Base-by-base conservation (phyloP, 805 yeast genomes). In the Metschnikowia noctiluminum region DNA sequence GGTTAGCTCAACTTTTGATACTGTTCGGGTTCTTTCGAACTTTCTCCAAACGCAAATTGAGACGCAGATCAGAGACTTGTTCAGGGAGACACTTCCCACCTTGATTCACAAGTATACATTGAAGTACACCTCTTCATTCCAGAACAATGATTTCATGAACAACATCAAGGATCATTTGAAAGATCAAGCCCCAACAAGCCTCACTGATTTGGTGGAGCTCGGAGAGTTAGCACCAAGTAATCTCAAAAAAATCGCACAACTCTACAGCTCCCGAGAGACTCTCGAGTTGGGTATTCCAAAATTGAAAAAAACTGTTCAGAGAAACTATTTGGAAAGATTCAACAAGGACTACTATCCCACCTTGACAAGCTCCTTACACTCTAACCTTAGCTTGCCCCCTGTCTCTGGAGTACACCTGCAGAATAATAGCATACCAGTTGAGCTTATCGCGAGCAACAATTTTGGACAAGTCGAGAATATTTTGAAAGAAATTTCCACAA, bases 1-100 rank as follows among this genome's bases (percentile, higher is more conserved):
- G 57, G 95, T 89, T 12, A 81, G 84, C 53, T 87, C 95, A 6
- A 85, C 96, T n/a, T 89, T 89, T 65, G 96, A 89, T 67, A 80
- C 83, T 37, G 85, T 89, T 39, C 86, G 85, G 43, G 90, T 90
- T 1, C 80, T 89, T 57, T 94, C 95, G n/a, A 78, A 81, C 50
- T 87, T 88, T 56, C 67, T 89, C 52, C 96, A 89, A 62, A 78
- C 79, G 40, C 94, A 89, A 62, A 89, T 89, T 51, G 96, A 89
- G 62, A 77, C 74, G 46, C 94, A 87, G 63, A 83, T 89, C 32
- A 71, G 95, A 45, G 88, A 85, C 44, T 71, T 89, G 52, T 89
- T 89, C 67, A 74, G 94, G 52, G 96, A 89, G 62, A 85, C 89
- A 45, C 74, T 89, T 46, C 96, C 96, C 2, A 81, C 89, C 10